Percentiles rank a stretch among this genome's conserved stretches.
These are phyloP conservation scores for Chrysochromulina tobinii DNA, from an alignment of 78 protist species.

Conservation along the genomic window DNA sequence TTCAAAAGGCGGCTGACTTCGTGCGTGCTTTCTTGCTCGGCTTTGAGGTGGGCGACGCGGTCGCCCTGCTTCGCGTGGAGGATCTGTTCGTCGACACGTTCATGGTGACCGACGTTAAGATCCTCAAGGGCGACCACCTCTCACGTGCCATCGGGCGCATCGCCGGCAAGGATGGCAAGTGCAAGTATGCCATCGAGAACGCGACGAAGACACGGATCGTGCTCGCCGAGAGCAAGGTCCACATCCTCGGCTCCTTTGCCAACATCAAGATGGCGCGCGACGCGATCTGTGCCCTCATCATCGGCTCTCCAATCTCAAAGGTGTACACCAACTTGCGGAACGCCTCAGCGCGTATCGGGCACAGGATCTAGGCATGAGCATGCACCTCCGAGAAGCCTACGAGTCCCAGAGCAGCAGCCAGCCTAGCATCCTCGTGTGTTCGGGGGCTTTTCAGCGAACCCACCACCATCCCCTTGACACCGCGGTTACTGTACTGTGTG, in stretches of 20 bases:
- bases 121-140: slow-evolving; percentile 93
- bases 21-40: slow-evolving; percentile 92
- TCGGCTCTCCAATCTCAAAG: slow-evolving; percentile 67
- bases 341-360: slow-evolving; percentile 73
- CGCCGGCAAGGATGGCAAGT: slow-evolving; percentile 96
- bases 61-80: slow-evolving; percentile 96
- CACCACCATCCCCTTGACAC: too few species aligned
- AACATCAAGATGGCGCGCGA: slow-evolving; percentile 91
- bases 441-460: too few species aligned
- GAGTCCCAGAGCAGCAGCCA: too few species aligned
- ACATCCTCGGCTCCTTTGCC: slow-evolving; percentile 92
- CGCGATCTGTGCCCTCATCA: slow-evolving; percentile 88
- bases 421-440: too few species aligned
- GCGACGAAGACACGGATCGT: slow-evolving; percentile 95
- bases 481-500: too few species aligned
- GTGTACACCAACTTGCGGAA: slow-evolving; percentile 80
- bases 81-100: slow-evolving; percentile 96
- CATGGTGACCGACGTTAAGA: slow-evolving; percentile 64
- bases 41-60: slow-evolving; percentile 91
- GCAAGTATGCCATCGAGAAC: slow-evolving; percentile 96
- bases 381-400: too few species aligned
- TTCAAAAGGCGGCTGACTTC: slow-evolving; percentile 95
- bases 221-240: slow-evolving; percentile 93
- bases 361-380: slow-evolving; percentile 66
- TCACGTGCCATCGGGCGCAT: slow-evolving; percentile 97